Percentiles rank a stretch among this genome's conserved stretches.
These are phyloP conservation scores for Chaetomium strumarium DNA, from an alignment of 2,329 filamentous ascomycete species.

Conservation along the genomic window DNA sequence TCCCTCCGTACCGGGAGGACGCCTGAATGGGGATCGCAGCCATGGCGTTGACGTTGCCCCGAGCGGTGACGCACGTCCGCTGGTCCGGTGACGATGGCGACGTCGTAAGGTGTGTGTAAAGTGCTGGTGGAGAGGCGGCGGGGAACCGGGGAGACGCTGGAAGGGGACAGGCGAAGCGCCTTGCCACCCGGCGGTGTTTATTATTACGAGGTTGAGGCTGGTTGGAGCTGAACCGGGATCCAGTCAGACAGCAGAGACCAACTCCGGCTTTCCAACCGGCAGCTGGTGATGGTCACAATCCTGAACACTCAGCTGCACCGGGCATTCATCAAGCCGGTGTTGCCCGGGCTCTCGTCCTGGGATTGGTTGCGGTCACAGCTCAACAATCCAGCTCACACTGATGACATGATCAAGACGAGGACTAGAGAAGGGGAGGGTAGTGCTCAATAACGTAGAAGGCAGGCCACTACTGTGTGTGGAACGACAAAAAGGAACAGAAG, in stretches of 20 bases:
- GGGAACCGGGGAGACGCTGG: not conserved
- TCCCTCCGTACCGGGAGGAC: slow-evolving; percentile 19
- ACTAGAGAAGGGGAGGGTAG: no score
- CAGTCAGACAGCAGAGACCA: slow-evolving; percentile 3
- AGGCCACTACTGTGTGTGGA: no score
- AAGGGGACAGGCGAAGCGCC: slow-evolving; percentile 9
- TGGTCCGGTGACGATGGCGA: not conserved
- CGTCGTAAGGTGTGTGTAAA: not conserved
- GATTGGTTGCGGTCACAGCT: slow-evolving; percentile 11
- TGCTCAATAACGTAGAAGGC: no score
- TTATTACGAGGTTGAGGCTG: slow-evolving; percentile 4
- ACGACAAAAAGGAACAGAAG: not conserved
- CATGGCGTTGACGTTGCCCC: slow-evolving; percentile 16
- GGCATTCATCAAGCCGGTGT: not conserved
- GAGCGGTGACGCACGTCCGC: not conserved
- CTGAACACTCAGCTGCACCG: slow-evolving; percentile 3
- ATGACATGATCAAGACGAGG: no score
- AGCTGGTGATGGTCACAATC: not conserved
- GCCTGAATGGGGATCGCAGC: slow-evolving; percentile 24
- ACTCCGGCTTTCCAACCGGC: not conserved
- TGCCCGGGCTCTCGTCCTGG: slow-evolving; percentile 1
- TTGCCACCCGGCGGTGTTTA: slow-evolving; percentile 17
- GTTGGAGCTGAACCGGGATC: slow-evolving; percentile 11
- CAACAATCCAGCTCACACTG: not conserved
- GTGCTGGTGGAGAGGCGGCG: no score